Evolutionary conservation across 768 basidiomycete species (phyloP).

Genomic region (Hericium rajendrae): DNA sequence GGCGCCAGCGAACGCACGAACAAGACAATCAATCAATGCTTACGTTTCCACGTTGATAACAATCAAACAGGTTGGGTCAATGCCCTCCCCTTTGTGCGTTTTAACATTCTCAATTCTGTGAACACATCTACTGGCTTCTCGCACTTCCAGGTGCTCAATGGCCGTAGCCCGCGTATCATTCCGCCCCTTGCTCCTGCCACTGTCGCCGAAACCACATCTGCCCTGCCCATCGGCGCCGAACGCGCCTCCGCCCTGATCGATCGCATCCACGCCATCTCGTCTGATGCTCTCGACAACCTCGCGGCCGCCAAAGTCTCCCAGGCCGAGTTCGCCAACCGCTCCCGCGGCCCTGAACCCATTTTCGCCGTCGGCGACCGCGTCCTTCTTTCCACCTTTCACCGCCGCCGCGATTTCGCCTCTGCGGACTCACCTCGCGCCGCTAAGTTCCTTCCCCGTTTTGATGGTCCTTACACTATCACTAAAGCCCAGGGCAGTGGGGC

Average conservation of each 20-base stretch:
- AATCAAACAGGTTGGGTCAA: constrained; percentile 14
- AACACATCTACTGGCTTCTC: constrained; percentile 16
- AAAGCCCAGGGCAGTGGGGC: too few relatives aligned
- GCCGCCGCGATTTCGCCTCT: not conserved
- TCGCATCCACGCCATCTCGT: too few relatives aligned
- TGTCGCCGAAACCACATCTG: not conserved
- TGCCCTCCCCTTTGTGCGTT: constrained; percentile 10
- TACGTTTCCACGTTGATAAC: constrained; percentile 11
- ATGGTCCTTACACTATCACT: too few relatives aligned
- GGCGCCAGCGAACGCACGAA: too few relatives aligned
- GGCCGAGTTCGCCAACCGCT: not conserved
- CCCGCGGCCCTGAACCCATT: not conserved
- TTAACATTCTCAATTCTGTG: constrained; percentile 15
- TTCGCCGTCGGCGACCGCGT: constrained; percentile 27
- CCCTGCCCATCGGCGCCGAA: not conserved
- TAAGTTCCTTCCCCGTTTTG: too few relatives aligned
- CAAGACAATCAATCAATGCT: constrained; percentile 11
- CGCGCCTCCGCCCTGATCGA: not conserved
- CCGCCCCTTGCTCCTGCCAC: constrained; percentile 7
- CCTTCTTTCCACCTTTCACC: constrained; percentile 23
- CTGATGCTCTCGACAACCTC: not conserved
- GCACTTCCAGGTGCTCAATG: constrained; percentile 13
- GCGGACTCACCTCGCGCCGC: too few relatives aligned
- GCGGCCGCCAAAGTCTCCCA: not conserved
- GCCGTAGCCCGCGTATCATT: constrained; percentile 12